Conservation (phyloP, 257 asterid genomes). For the Salvia miltiorrhiza region DNA sequence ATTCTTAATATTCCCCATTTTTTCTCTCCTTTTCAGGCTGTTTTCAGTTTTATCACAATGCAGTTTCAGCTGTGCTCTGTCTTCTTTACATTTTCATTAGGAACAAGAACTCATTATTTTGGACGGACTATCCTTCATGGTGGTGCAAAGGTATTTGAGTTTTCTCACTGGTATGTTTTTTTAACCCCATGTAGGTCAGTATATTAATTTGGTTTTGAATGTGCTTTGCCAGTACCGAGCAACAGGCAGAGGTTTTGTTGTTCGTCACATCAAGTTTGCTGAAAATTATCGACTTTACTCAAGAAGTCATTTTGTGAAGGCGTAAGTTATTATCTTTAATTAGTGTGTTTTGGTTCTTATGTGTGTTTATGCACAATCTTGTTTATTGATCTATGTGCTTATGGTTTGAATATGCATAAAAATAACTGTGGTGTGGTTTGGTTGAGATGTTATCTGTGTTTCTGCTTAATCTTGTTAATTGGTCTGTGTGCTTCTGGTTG, state of each 20-base stretch:
- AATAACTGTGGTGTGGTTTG: not conserved
- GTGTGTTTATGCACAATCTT: not conserved
- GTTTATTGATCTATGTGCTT: conserved; percentile 8
- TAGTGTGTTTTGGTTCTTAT: not conserved
- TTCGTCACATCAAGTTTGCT: conserved; percentile 92
- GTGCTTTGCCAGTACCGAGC: conserved; percentile 74
- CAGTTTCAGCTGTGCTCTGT: conserved; percentile 98
- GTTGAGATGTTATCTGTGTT: not conserved
- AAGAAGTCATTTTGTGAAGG: conserved; percentile 96
- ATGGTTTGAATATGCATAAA: not conserved
- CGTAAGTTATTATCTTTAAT: conserved; percentile 44
- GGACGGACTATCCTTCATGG: conserved; percentile 99
- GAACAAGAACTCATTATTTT: conserved; percentile 94
- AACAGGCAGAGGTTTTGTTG: conserved; percentile 98
- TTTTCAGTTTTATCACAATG: conserved; percentile 94
- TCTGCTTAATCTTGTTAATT: not conserved
- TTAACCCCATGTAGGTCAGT: conserved; percentile 10
- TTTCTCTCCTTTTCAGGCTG: conserved; percentile 57
- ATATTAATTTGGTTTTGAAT: conserved; percentile 22
- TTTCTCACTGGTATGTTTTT: conserved; percentile 5
- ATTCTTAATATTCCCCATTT: not conserved
- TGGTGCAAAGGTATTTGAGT: conserved; percentile 83
- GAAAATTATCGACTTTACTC: conserved; percentile 95
- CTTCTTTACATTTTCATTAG: conserved; percentile 93
- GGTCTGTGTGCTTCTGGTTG: conserved; percentile 1